phyloP scores from a whole-genome alignment of 345 rosid species.

The Schrenkiella parvula region DNA sequence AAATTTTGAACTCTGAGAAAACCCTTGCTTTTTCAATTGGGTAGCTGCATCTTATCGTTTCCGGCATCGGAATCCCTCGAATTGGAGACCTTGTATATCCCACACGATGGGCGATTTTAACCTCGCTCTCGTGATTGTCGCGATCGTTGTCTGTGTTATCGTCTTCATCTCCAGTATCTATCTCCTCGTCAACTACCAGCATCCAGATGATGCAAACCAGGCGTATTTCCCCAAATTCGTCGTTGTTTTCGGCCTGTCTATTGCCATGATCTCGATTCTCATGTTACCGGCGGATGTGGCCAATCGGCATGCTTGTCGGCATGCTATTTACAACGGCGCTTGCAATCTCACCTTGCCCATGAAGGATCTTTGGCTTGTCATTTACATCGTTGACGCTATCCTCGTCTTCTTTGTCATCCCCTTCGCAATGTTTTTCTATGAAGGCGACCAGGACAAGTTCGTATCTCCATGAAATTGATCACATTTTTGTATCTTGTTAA shows the following conservation, averaged over 20 bases:
- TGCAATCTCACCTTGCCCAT: constrained; percentile 93
- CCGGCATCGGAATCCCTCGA: constrained; percentile 25
- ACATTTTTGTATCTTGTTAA: not conserved
- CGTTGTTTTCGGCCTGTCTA: constrained; percentile 84
- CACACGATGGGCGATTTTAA: constrained; percentile 92
- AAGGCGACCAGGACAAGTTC: constrained; percentile 99
- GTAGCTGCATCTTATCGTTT: constrained; percentile 10
- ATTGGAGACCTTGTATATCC: constrained; percentile 2
- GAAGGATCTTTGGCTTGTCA: constrained; percentile 96
- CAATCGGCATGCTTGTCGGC: constrained; percentile 94
- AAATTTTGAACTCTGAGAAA: not conserved
- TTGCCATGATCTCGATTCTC: constrained; percentile 85
- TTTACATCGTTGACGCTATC: constrained; percentile 78
- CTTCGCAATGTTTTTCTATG: constrained; percentile 98
- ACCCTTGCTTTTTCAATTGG: constrained; percentile 22
- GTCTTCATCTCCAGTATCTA: constrained; percentile 88
- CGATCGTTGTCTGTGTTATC: constrained; percentile 78
- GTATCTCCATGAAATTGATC: constrained; percentile 33
- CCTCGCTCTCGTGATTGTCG: constrained; percentile 97
- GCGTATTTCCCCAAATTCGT: constrained; percentile 97
- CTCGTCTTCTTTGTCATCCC: constrained; percentile 96
- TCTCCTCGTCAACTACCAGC: constrained; percentile 97
- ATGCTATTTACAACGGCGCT: constrained; percentile 91
- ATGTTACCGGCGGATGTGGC: constrained; percentile 99
- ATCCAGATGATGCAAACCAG: constrained; percentile 97